These are phyloP conservation scores for Yamadazyma diospyri DNA, from an alignment of 1,139 yeast species.

Conservation along the genomic window DNA sequence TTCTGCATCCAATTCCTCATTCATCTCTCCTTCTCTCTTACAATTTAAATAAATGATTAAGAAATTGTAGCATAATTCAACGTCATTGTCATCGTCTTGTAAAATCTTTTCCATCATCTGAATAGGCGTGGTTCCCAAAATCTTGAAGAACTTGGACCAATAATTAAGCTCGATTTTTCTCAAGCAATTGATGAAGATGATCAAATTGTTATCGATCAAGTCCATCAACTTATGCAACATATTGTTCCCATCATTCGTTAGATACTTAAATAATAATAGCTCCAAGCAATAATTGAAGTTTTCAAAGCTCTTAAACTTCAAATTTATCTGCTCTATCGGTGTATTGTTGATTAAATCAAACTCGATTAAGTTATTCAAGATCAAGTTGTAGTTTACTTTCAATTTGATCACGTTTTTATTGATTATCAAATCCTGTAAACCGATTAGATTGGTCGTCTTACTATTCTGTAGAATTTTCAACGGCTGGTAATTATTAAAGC, in stretches of 20 bases:
- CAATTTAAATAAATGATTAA: constrained; percentile 41
- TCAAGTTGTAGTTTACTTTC: constrained; percentile 28
- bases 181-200: constrained; percentile 39
- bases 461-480: constrained; percentile 18
- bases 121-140: constrained; percentile 34
- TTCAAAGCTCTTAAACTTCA: constrained; percentile 26
- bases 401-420: constrained; percentile 23
- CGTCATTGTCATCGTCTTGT: constrained; percentile 32
- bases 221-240: constrained; percentile 24
- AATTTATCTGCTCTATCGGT: constrained; percentile 16
- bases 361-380: constrained; percentile 38
- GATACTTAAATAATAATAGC: constrained; percentile 33
- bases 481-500: constrained; percentile 27
- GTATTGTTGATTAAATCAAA: constrained; percentile 29
- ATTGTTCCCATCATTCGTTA: constrained; percentile 18
- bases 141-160: constrained; percentile 37
- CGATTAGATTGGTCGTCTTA: constrained; percentile 26
- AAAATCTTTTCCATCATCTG: constrained; percentile 38
- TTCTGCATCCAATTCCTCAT: constrained; percentile 20
- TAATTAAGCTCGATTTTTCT: constrained; percentile 41
- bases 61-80: constrained; percentile 41
- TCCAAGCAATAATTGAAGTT: constrained; percentile 41
- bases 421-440: constrained; percentile 27
- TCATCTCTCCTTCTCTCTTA: constrained; percentile 28
- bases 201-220: constrained; percentile 29